Evolutionary conservation across 208 protist species (phyloP).

Genomic region (Wallacemonas sp.): DNA sequence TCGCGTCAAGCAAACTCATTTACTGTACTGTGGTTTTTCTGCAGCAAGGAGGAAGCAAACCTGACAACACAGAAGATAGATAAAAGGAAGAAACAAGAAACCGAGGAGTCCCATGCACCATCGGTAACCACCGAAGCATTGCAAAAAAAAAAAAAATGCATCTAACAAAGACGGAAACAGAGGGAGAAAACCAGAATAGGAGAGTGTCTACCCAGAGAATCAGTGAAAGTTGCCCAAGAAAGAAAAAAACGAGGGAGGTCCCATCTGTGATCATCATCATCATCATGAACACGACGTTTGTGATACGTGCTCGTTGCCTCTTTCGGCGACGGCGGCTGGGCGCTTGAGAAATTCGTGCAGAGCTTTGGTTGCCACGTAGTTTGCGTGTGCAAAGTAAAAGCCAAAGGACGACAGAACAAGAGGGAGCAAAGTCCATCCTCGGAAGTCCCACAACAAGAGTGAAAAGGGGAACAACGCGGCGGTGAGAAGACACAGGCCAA

Average conservation of each 20-base stretch:
- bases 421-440: slow-evolving; percentile 59
- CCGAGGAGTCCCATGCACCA: no score
- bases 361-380: slow-evolving; percentile 39
- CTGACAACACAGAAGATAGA: slow-evolving; percentile 15
- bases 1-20: no score
- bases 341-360: slow-evolving; percentile 47
- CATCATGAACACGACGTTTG: slow-evolving; percentile 5
- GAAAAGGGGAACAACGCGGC: slow-evolving; percentile 66
- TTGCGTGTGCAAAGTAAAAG: slow-evolving; percentile 57
- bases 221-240: no score
- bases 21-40: no score
- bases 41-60: slow-evolving; percentile 8
- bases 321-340: slow-evolving; percentile 13
- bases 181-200: no score
- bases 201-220: no score
- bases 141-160: slow-evolving; percentile 4
- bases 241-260: slow-evolving; percentile 13
- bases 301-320: background rate
- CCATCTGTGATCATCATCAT: no score
- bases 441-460: slow-evolving; percentile 55
- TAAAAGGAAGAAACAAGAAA: slow-evolving; percentile 17
- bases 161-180: no score
- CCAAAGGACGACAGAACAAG: slow-evolving; percentile 52
- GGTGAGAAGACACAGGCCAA: slow-evolving; percentile 53
- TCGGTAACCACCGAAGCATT: no score